Percentiles rank a stretch among this genome's conserved stretches.
These are phyloP conservation scores for Globisporangium barbulae DNA, from an alignment of 352 stramenopile genomes.

Conservation along the genomic window DNA sequence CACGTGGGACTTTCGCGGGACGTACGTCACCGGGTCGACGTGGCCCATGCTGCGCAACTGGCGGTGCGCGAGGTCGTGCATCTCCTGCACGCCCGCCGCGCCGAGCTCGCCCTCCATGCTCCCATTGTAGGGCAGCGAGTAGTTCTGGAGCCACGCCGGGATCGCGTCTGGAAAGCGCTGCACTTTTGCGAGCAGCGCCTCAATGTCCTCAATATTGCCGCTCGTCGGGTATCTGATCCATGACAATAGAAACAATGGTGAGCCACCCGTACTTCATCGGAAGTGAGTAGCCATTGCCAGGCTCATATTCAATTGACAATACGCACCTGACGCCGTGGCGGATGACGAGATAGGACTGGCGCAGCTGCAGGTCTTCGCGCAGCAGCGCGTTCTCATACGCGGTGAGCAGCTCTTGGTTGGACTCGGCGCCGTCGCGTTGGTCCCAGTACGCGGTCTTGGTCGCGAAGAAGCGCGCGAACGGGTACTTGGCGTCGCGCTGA, in stretches of 20 bases:
- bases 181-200: slow-evolving; percentile 38
- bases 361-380: slow-evolving; percentile 38
- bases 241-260: not conserved
- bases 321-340: slow-evolving; percentile 60
- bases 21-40: slow-evolving; percentile 25
- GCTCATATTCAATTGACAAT: not conserved
- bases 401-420: slow-evolving; percentile 24
- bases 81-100: slow-evolving; percentile 29
- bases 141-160: slow-evolving; percentile 59
- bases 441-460: slow-evolving; percentile 62
- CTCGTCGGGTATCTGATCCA: slow-evolving; percentile 47
- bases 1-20: slow-evolving; percentile 35
- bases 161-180: slow-evolving; percentile 30
- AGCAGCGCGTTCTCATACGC: slow-evolving; percentile 22
- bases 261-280: not conserved
- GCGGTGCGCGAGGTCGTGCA: slow-evolving; percentile 32
- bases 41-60: slow-evolving; percentile 22
- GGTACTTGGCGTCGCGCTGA: slow-evolving; percentile 15
- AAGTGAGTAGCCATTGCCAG: not conserved
- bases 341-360: slow-evolving; percentile 57
- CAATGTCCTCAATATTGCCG: slow-evolving; percentile 47
- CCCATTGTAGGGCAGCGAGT: slow-evolving; percentile 65
- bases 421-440: slow-evolving; percentile 26
- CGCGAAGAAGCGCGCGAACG: slow-evolving; percentile 36
- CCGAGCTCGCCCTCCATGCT: slow-evolving; percentile 45